Evolutionary conservation across 306 rosid species (phyloP), one percentile per base, ranked within the genome.

Genomic region (Trichosanthes truncata): DNA sequence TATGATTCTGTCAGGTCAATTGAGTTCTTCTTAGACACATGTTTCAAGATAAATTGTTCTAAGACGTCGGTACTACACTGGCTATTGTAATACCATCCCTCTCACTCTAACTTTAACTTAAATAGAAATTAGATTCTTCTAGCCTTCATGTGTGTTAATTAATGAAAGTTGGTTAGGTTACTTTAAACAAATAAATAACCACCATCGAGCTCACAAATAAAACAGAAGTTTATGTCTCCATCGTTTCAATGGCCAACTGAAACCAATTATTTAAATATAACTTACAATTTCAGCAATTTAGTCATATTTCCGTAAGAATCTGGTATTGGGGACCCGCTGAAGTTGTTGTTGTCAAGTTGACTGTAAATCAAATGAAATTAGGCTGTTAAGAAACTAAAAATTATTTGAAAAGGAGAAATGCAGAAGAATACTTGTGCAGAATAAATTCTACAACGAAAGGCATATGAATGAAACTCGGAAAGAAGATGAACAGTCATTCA

Each of bases 261-360:
- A 52, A 63, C 14, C 56, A 6, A 68, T 71, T 18, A 83, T 81
- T 59, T 80, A 52, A 80, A 56, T 15, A 12, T 31, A 41, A 82
- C 87, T 85, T 80, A 87, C 90, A 87, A 53, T 80, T 87, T 87
- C 83, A 85, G 76, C 81, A 87, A 83, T 20, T 73, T 62, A 68
- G 81, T 71, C 88, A 87, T 87, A 36, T 83, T 33, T 65, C 84
- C 69, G 33, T 85, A 87, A 25, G 84, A 56, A 76, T 40, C 81
- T n/a, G 90, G 90, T 79, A 87, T 85, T 55, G 57, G 61, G 71
- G 79, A 48, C 81, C 85, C 85, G 41, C 31, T 74, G 63, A 87
- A 87, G 74, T 87, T 76, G 81, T 87, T 87, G 79, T 85, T 87
- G 78, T 87, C 86, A 31, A 87, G 82, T 79, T 87, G 90, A 62